Base-by-base conservation (phyloP, 169 alveolate species). In the Eimeria maxima region DNA sequence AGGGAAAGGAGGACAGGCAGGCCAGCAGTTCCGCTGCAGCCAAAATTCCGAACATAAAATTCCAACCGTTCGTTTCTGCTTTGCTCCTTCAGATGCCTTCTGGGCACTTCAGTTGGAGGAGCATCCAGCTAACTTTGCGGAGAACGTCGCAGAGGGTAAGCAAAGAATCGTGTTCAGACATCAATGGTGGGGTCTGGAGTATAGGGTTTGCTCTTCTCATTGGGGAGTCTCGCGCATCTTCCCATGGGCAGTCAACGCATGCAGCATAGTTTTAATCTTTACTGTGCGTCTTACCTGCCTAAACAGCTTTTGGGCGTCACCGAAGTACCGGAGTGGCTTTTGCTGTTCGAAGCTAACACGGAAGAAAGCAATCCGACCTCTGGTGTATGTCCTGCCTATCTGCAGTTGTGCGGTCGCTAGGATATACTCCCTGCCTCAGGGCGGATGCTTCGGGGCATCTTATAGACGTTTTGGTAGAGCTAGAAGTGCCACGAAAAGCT, bases 41-140 rank as follows among this genome's bases (percentile, higher is more conserved):
- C 18, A 3, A 63, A 24, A 4, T 11, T 5, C 42, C 4, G n/a
- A 63, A 24, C 38, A 24, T 63, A 63, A 63, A 63, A 63, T 11
- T 11, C 11, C 74, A 63, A 63, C 13, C 74, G 18, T 29, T 24
- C 67, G 90, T 90, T 33, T 55, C 27, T 71, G 42, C 47, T 5
- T 45, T 69, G 95, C 47, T 4, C 53, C 63, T 45, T 60, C 96
- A 84, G 96, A 83, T n/a, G 96, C 95, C 22, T 84, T 95, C 22
- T 95, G 96, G 96, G 93, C 92, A 16, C 71, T 86, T 94, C 96
- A 95, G 76, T n/a, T 86, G 93, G 67, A 45, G 45, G 96, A 95
- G 47, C 92, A 86, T 33, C 96, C 96, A 5, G 60, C 86, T 4
- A 50, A 67, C 92, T 95, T 95, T 50, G 96, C 95, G n/a, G 95